A percentile compares a stretch with the other conserved stretches of the same genome.
Evolutionary conservation across 225 moss, liverwort and hornwort genomes (phyloP).

Genomic region (Climacium dendroides): DNA sequence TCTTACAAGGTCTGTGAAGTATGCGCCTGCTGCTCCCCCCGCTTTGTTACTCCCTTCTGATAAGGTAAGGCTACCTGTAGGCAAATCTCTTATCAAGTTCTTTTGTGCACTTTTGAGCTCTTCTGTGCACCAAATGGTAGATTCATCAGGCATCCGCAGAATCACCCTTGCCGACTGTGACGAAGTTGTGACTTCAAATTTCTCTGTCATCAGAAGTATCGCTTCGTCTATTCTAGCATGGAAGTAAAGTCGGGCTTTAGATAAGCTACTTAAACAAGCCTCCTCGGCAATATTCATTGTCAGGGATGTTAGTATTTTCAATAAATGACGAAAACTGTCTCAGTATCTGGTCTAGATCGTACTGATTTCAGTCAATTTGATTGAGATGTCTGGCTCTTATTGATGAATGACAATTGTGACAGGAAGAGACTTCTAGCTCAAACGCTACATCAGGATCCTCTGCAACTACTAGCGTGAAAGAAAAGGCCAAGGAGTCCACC

Average conservation of each 20-base stretch:
- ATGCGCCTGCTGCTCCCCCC: conserved; percentile 42
- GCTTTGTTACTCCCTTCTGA: conserved; percentile 22
- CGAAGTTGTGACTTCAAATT: neutral
- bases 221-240: neutral
- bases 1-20: conserved; percentile 83
- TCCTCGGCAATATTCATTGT: neutral
- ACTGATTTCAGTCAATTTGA: neutral
- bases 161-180: neutral
- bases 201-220: neutral
- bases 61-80: conserved; percentile 14
- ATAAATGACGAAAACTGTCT: neutral
- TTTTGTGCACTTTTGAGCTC: neutral
- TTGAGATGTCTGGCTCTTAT: neutral
- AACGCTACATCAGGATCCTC: conserved; percentile 16
- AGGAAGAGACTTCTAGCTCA: conserved; percentile 35
- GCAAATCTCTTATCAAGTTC: neutral
- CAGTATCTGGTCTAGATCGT: neutral
- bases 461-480: conserved; percentile 26
- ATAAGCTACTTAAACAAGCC: neutral
- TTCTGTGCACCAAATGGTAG: neutral
- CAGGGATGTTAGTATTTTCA: neutral
- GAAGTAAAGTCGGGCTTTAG: neutral
- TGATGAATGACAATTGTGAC: neutral
- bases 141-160: neutral
- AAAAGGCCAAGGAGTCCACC: conserved; percentile 30